Evolutionary conservation across 805 yeast genomes (phyloP), one percentile per base, ranked within the genome.

Genomic region (Blastobotrys parvus): DNA sequence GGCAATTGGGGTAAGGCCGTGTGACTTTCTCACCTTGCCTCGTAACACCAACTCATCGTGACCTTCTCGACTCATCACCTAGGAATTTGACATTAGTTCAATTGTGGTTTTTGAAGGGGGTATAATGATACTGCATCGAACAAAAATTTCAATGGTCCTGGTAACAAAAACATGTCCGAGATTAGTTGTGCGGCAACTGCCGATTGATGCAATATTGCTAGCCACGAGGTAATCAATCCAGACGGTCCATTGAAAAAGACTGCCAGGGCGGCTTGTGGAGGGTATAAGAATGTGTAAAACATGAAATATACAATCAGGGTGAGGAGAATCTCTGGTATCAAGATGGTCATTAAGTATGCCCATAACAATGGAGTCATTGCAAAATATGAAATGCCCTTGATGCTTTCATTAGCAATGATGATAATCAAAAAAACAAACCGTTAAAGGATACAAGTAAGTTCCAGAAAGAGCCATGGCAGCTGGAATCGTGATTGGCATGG

Each of bases 231-330:
- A 11, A 74, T 35, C 2, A 73, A 27, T 0, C 78, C 80, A 10
- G 70, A 53, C 0, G 82, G 81, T 2, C 80, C 80, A 20, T 69
- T 59, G 39, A 73, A 55, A 19, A 72, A 41, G 22, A 68, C 50
- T 6, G 69, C 66, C 4, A 72, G 38, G 6, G 67, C 55, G 1
- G 74, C 70, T 39, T 69, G 65, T 1, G 68, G 49, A 0, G 80
- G 80, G 47, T 65, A 72, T n/a, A 71, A 50, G 13, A 65, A 49
- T 8, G 65, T 39, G 45, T 65, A 67, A 48, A 69, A 55, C 3
- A 65, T 35, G 4, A 60, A 16, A 32, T 66, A 69, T 0, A 72
- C 66, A 0, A 61, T 48, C 2, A 62, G 37, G 15, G 69, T 63
- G 1, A 75, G 55, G 3, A 65, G 25, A 2, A 71, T 43, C 45